Base-by-base conservation (phyloP, 2,329 filamentous ascomycete species). In the Phialemonium atrogriseum region DNA sequence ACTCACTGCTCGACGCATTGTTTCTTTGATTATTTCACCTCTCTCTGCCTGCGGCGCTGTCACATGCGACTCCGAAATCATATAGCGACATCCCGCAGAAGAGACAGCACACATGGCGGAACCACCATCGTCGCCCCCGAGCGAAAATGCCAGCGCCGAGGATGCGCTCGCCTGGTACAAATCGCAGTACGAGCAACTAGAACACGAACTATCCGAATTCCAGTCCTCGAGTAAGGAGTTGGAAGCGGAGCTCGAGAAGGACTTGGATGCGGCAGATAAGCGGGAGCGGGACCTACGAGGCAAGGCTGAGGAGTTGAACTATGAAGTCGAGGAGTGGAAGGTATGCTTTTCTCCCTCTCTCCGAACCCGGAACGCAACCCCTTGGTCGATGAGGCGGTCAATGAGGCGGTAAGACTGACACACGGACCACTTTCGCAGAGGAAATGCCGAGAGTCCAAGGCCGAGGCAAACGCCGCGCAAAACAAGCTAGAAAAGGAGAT, bases 311-410 rank as follows among this genome's bases (percentile, higher is more conserved):
- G 73, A 70, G 22, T 59, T 94, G 41, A 77, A 73, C 30, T 98
- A 86, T 51, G 88, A 96, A 57, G 88, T 91, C 1, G 87, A 96
- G 36, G 91, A 98, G 61, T 98, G 91, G 91, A 96, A 96, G 79
- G 87, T 89, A 65, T 58, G 73, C 47, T 13, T 24, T 20, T 21
- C 19, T 27, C 20, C 27, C 12, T 23, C 24, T 23, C 8, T n/a
- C 21, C 36, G 7, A 7, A 34, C 24, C 11, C 34, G 15, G 18
- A 25, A 23, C 11, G 12, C 22, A 19, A 14, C 11, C 14, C 7
- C 10, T 11, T 13, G 26, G 10, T 35, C n/a, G 12, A 23, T 23
- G 21, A 11, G 17, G 15, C 27, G 16, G 20, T 10, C 32, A 14
- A 4, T 32, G 16, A 34, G 27, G 23, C 17, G 19, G 32, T 34